These are phyloP conservation scores for Fusarium aywerte DNA, from an alignment of 2,329 filamentous ascomycete genomes.

Conservation along the genomic window DNA sequence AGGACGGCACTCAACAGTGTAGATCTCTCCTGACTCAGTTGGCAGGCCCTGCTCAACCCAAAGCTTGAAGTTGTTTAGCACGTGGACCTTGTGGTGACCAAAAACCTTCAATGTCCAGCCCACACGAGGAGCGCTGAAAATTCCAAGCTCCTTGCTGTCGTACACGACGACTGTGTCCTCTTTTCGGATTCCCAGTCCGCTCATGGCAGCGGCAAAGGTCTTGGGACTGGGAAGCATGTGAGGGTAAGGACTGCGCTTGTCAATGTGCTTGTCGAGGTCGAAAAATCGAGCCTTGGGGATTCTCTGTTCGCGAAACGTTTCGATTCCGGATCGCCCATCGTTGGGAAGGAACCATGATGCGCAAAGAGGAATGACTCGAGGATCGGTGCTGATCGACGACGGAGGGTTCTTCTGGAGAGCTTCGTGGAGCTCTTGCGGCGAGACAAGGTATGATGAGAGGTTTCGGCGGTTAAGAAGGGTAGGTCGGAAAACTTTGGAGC, in stretches of 20 bases:
- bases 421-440: slow-evolving; percentile 81
- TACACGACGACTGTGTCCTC: slow-evolving; percentile 96
- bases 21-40: slow-evolving; percentile 81
- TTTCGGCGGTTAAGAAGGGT: slow-evolving; percentile 46
- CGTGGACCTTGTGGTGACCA: slow-evolving; percentile 86
- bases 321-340: slow-evolving; percentile 81
- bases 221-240: slow-evolving; percentile 92
- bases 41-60: slow-evolving; percentile 89
- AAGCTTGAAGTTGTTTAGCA: slow-evolving; percentile 95
- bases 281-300: slow-evolving; percentile 96
- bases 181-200: slow-evolving; percentile 82
- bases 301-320: slow-evolving; percentile 82
- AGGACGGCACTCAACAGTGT: slow-evolving; percentile 71
- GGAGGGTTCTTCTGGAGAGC: slow-evolving; percentile 85
- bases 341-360: slow-evolving; percentile 98
- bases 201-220: slow-evolving; percentile 88
- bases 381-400: slow-evolving; percentile 81
- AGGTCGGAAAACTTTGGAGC: slow-evolving; percentile 49
- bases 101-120: slow-evolving; percentile 94
- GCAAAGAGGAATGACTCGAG: slow-evolving; percentile 87
- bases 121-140: slow-evolving; percentile 93
- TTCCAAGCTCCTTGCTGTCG: slow-evolving; percentile 88
- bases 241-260: slow-evolving; percentile 87
- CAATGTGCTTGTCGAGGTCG: slow-evolving; percentile 91
- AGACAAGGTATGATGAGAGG: slow-evolving; percentile 86